A percentile compares a stretch with the other conserved stretches of the same genome.
Conservation (phyloP, 1,284 basidiomycete species). For the Boletus chippewaensis region DNA sequence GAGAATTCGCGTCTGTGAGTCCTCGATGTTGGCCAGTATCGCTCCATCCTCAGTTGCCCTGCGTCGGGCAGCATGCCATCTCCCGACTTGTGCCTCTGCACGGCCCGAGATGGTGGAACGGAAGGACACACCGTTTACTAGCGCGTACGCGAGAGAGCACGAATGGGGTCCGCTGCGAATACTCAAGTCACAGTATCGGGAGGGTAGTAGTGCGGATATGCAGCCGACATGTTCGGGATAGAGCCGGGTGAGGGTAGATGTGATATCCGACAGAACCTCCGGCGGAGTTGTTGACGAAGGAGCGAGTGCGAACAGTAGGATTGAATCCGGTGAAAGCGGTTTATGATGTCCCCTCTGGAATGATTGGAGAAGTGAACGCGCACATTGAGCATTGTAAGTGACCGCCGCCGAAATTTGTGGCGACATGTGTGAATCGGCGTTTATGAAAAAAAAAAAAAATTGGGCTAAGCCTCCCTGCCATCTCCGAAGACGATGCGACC, state of each 20-base stretch:
- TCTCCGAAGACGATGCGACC: too few relatives aligned
- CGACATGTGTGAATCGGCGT: conserved; percentile 10
- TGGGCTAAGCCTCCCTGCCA: too few relatives aligned
- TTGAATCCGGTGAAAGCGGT: not conserved
- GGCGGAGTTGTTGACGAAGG: conserved; percentile 35
- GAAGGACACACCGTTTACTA: conserved; percentile 41
- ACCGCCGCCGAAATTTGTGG: conserved; percentile 14
- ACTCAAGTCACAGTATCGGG: conserved; percentile 8
- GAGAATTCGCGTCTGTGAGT: conserved; percentile 9
- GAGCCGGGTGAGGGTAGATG: conserved; percentile 39
- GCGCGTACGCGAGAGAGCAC: conserved; percentile 49
- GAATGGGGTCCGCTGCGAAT: conserved; percentile 29
- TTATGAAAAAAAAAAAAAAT: not conserved
- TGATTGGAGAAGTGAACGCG: conserved; percentile 18
- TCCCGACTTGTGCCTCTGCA: conserved; percentile 54
- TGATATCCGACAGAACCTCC: conserved; percentile 38
- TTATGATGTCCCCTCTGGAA: not conserved
- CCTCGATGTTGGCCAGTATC: conserved; percentile 15
- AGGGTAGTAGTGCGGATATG: conserved; percentile 45
- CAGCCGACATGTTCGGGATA: conserved; percentile 49
- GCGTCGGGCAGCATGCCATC: conserved; percentile 51
- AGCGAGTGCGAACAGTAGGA: conserved; percentile 47
- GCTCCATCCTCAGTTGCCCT: conserved; percentile 20
- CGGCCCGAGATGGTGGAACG: conserved; percentile 55
- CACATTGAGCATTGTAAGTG: conserved; percentile 18